Base-by-base conservation (phyloP, 2,329 filamentous ascomycete genomes). In the Fusarium domesticum region DNA sequence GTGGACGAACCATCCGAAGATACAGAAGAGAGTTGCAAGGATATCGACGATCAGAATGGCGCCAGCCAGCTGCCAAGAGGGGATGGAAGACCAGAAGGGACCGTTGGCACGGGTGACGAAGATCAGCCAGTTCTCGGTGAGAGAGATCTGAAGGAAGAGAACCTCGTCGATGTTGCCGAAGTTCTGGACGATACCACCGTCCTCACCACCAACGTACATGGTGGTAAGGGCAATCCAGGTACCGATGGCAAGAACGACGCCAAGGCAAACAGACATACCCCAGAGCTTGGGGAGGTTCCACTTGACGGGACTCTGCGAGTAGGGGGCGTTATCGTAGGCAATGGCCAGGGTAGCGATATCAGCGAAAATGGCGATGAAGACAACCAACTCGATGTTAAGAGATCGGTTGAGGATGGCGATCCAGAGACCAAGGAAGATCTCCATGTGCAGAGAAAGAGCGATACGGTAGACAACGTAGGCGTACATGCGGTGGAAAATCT, bases 401-500 rank as follows among this genome's bases (percentile, higher is more conserved):
- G 82, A 87, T 50, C 81, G 76, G 77, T 95, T 93, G 59, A 92
- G 76, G 59, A 92, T 91, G 59, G 86, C 87, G 60, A 95, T 93
- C 89, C 89, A 95, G 47, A 95, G 81, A 67, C 89, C 89, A 39
- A 95, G 80, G 78, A 90, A 95, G 66, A 95, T 87, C 73, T 93
- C 89, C 64, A 95, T 78, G 68, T 96, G 90, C 54, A 95, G 83
- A 14, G 89, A 95, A 62, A 96, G 74, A 37, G 90, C 89, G 63
- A 96, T 95, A 80, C 90, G 88, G 76, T 95, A 95, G 62, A 95
- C 87, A 56, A 96, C 88, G 75, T 95, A 96, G 48, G 89, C 87
- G 73, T 95, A 93, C 89, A 96, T 95, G 62, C 90, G 88, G 74
- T 95, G 89, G 78, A 95, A 95, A 69, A 96, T 95, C 70, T 95